phyloP scores from a whole-genome alignment of 73 alveolate species.

The Stentor coeruleus region DNA sequence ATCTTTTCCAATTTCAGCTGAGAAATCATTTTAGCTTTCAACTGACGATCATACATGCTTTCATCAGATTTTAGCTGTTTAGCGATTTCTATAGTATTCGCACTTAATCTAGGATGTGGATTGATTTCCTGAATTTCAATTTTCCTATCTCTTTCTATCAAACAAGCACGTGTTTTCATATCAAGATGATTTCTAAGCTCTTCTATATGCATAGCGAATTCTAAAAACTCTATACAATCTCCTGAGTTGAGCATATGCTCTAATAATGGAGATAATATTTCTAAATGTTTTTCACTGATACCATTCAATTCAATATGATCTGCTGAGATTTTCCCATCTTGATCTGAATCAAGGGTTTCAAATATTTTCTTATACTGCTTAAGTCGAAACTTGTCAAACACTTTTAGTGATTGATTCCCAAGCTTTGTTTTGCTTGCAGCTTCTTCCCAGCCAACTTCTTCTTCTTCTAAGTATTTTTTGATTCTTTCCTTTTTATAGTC shows the following conservation, averaged over 20 bases:
- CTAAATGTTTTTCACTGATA: neutral
- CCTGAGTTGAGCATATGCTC: neutral
- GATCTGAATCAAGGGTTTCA: neutral
- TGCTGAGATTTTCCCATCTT: conserved; percentile 19
- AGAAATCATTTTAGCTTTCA: neutral
- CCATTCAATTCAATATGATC: neutral
- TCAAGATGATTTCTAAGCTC: neutral
- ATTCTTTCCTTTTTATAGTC: neutral
- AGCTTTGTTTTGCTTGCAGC: neutral
- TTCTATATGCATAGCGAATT: neutral
- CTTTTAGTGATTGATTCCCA: neutral
- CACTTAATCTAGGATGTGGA: neutral
- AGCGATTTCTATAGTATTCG: neutral
- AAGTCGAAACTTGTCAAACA: conserved; percentile 5
- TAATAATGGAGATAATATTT: neutral
- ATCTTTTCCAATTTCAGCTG: neutral
- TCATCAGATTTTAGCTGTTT: neutral
- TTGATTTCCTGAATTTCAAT: neutral
- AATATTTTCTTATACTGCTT: neutral
- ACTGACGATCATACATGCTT: neutral
- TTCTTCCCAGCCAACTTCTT: neutral
- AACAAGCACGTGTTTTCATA: neutral
- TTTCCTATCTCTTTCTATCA: neutral
- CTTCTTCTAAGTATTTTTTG: neutral
- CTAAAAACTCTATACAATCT: neutral